Percentiles rank a stretch among this genome's conserved stretches.
Conservation (phyloP, 179 eudicot species). For the Carnegiea gigantea region DNA sequence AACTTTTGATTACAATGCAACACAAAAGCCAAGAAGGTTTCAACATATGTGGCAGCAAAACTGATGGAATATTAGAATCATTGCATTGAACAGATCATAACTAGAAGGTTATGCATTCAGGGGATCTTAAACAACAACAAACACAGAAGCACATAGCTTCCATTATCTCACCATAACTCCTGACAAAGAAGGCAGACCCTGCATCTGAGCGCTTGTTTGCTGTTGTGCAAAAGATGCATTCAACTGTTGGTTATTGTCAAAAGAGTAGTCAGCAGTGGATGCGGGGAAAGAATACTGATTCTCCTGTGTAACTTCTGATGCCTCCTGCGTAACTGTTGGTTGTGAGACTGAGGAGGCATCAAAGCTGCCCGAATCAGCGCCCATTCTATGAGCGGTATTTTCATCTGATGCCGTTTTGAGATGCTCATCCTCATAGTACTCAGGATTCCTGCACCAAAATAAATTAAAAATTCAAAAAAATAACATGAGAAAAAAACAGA, state of each 20-base stretch:
- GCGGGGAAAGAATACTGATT: slow-evolving; percentile 77
- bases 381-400: slow-evolving; percentile 54
- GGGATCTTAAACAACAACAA: not conserved
- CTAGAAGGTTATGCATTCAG: not conserved
- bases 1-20: not conserved
- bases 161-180: slow-evolving; percentile 39
- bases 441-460: slow-evolving; percentile 52
- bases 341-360: slow-evolving; percentile 69
- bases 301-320: slow-evolving; percentile 51
- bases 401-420: slow-evolving; percentile 56
- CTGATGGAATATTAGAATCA: not conserved
- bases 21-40: not conserved
- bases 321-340: slow-evolving; percentile 57
- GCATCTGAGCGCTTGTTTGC: slow-evolving; percentile 71
- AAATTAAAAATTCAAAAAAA: too few relatives aligned
- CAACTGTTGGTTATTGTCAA: slow-evolving; percentile 62
- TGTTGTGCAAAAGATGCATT: slow-evolving; percentile 53
- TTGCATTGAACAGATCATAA: not conserved
- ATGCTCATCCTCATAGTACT: slow-evolving; percentile 73
- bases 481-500: slow-evolving; percentile 11
- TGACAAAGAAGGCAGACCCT: slow-evolving; percentile 62
- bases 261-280: slow-evolving; percentile 62
- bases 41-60: not conserved
- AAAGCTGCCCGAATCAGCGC: slow-evolving; percentile 45
- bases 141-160: not conserved